Conservation (phyloP, 768 basidiomycete species). For the Hericium coralloides region DNA sequence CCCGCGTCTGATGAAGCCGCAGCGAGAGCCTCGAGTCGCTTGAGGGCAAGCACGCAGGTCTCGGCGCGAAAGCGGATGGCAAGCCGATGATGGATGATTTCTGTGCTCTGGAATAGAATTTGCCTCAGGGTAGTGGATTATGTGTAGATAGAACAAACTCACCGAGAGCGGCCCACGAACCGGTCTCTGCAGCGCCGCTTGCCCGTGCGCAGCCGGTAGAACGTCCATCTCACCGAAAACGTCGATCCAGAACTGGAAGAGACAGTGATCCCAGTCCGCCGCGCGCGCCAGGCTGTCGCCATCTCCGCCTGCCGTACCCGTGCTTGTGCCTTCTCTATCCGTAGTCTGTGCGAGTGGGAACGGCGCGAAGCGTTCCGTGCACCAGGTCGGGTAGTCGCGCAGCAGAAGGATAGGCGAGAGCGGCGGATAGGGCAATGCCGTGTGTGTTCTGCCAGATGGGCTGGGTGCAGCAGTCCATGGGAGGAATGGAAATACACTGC, state of each 20-base stretch:
- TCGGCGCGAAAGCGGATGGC: slow-evolving; percentile 41
- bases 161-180: slow-evolving; percentile 2
- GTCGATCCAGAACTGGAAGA: slow-evolving; percentile 58
- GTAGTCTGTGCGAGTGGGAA: slow-evolving; percentile 22
- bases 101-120: slow-evolving; percentile 19
- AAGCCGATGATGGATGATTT: slow-evolving; percentile 33
- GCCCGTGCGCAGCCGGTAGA: slow-evolving; percentile 6
- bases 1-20: slow-evolving; percentile 10
- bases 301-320: no score
- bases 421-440: slow-evolving; percentile 29
- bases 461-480: slow-evolving; percentile 13
- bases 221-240: slow-evolving; percentile 33
- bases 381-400: slow-evolving; percentile 47
- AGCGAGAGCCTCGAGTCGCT: slow-evolving; percentile 30
- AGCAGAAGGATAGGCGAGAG: slow-evolving; percentile 37
- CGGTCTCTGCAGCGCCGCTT: neutral
- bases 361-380: slow-evolving; percentile 38
- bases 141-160: neutral
- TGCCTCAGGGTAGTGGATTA: neutral
- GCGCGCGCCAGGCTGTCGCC: slow-evolving; percentile 18
- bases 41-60: slow-evolving; percentile 40
- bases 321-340: neutral
- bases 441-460: slow-evolving; percentile 15
- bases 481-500: slow-evolving; percentile 16
- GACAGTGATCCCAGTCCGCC: slow-evolving; percentile 54